Evolutionary conservation across 148 eudicot genomes (phyloP), one percentile per base, ranked within the genome.

Genomic region (Bassia scoparia): DNA sequence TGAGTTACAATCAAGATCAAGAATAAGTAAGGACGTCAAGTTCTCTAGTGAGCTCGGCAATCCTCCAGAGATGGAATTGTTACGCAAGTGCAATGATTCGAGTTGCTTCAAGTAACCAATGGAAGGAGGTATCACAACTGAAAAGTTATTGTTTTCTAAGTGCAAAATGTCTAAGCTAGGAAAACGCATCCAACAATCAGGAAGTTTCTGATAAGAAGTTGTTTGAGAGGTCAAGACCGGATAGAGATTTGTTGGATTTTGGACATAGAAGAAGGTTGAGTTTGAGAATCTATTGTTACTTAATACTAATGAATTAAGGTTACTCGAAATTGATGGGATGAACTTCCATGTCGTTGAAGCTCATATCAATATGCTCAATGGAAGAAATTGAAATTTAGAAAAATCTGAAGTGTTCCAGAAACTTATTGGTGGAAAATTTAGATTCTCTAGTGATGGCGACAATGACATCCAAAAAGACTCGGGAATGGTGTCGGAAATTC

Each of bases 21-120:
- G 55, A 18, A 41, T 67, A 55, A 12, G 4, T 41, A 75, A 54
- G 29, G 71, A 55, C 26, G 65, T 67, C 1, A 11, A 38, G 13
- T 67, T 54, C 52, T 1, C 29, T 0, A 75, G 41, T 5, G 71
- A 41, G 4, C 16, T 24, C 3, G 53, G 77, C 9, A 55, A 9
- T 55, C 53, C 44, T 5, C 72, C 72, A 12, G 18, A n/a, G 27
- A 75, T 46, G 46, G 24, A 50, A 67, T 75, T 75, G 55, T 75
- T 43, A 18, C 72, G 52, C 53, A 67, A 20, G n/a, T 56, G 62
- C 24, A 74, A 53, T 16, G 21, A 31, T 27, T 35, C 0, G 8
- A 74, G 27, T 12, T 26, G 14, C 11, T 33, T 66, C 31, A 67
- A 27, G 60, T 26, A 20, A 20, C 66, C 56, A 3, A 75, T 2